phyloP scores from a whole-genome alignment of 108 stramenopile species.

The Cafeteria roenbergensis region DNA sequence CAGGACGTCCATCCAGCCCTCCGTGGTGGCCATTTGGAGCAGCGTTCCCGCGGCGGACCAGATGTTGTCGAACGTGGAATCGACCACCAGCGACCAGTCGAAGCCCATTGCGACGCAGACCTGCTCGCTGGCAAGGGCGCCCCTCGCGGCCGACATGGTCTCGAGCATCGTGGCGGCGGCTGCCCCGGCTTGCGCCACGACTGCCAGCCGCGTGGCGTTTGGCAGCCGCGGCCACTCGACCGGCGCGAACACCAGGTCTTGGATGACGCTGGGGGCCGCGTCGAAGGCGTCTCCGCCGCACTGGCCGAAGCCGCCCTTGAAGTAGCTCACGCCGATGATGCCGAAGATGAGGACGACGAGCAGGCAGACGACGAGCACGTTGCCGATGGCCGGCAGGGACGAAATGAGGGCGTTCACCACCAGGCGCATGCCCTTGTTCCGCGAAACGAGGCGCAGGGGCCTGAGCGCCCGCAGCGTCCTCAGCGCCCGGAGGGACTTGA shows the following conservation, averaged over 20 bases:
- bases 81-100: not conserved
- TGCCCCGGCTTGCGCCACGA: constrained; percentile 21
- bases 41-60: constrained; percentile 25
- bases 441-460: constrained; percentile 51
- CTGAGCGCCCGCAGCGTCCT: constrained; percentile 50
- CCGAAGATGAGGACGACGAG: constrained; percentile 51
- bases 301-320: constrained; percentile 46
- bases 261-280: not conserved
- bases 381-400: constrained; percentile 43
- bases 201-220: constrained; percentile 38
- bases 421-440: constrained; percentile 50
- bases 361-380: constrained; percentile 41
- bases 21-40: constrained; percentile 37
- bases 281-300: constrained; percentile 26
- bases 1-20: constrained; percentile 37
- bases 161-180: constrained; percentile 43
- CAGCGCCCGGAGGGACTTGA: constrained; percentile 32
- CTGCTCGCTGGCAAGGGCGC: not conserved
- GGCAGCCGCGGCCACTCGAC: constrained; percentile 43
- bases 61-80: constrained; percentile 35
- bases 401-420: constrained; percentile 57
- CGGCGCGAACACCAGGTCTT: no score
- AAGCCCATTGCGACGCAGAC: not conserved
- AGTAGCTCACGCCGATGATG: constrained; percentile 51
- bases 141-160: constrained; percentile 52